phyloP scores from a whole-genome alignment of 2,329 filamentous ascomycete species.

The Juglanconis oblonga region DNA sequence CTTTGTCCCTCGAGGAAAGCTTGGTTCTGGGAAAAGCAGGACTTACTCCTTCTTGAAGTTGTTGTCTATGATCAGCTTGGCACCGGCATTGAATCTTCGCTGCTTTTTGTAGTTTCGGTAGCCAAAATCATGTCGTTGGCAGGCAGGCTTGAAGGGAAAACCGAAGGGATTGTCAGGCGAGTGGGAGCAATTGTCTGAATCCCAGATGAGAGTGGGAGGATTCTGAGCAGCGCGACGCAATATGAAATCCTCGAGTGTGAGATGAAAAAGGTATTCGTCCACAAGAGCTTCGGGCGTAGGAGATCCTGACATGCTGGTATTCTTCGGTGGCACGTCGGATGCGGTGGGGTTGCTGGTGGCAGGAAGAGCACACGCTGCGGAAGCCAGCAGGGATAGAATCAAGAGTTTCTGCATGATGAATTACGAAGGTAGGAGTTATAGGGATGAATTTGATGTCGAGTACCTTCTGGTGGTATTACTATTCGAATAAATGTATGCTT shows the following conservation, averaged over 20 bases:
- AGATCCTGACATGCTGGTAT: background rate
- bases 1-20: no score
- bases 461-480: no score
- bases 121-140: slow-evolving; percentile 56
- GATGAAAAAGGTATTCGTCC: slow-evolving; percentile 45
- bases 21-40: no score
- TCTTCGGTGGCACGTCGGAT: no score
- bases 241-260: slow-evolving; percentile 40
- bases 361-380: no score
- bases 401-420: no score
- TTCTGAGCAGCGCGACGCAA: slow-evolving; percentile 35
- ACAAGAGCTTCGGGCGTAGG: slow-evolving; percentile 28
- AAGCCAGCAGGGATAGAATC: no score
- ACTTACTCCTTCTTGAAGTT: slow-evolving; percentile 47
- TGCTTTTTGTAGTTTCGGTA: slow-evolving; percentile 52
- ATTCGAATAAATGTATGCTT: no score
- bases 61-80: slow-evolving; percentile 43
- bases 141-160: slow-evolving; percentile 42
- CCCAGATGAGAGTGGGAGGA: slow-evolving; percentile 39
- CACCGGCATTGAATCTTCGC: slow-evolving; percentile 40
- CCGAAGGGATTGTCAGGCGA: slow-evolving; percentile 43
- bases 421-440: no score
- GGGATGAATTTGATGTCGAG: no score
- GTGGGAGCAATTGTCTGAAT: slow-evolving; percentile 39
- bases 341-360: no score